These are phyloP conservation scores for Podaxis sp. DNA, from an alignment of 768 basidiomycete genomes.

Conservation along the genomic window DNA sequence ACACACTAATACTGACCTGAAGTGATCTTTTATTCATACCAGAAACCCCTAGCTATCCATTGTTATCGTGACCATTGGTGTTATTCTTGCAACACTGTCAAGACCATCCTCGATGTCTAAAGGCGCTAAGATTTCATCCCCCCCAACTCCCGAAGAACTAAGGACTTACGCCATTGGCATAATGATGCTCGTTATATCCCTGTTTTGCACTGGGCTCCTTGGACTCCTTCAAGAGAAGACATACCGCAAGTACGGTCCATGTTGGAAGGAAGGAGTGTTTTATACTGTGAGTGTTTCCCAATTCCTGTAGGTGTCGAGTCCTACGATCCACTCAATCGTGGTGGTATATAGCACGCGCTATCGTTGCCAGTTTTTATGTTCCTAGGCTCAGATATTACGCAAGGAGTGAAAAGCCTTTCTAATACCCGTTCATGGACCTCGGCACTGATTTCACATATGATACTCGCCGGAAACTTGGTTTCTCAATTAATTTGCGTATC, in stretches of 20 bases:
- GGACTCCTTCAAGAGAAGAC: constrained; percentile 79
- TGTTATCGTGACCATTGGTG: constrained; percentile 65
- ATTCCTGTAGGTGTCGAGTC: not conserved
- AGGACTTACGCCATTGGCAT: constrained; percentile 65
- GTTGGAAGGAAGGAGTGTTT: constrained; percentile 83
- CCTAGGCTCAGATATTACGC: constrained; percentile 53
- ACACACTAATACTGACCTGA: not conserved
- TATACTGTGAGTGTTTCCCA: constrained; percentile 56
- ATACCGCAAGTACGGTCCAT: constrained; percentile 70
- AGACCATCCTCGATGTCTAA: constrained; percentile 36
- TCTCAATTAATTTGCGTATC: constrained; percentile 82
- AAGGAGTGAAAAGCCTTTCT: constrained; percentile 52
- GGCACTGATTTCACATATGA: constrained; percentile 47
- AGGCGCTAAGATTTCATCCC: constrained; percentile 18
- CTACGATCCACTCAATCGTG: not conserved
- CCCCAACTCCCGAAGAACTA: constrained; percentile 32
- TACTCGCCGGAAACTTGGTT: constrained; percentile 62
- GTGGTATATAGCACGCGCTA: constrained; percentile 60
- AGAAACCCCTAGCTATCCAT: constrained; percentile 53
- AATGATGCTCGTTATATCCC: constrained; percentile 61
- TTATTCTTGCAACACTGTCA: constrained; percentile 71
- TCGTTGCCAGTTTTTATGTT: constrained; percentile 78
- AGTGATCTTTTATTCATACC: not conserved
- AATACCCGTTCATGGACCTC: constrained; percentile 30
- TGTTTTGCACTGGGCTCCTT: constrained; percentile 65